phyloP scores from a whole-genome alignment of 345 rosid genomes.

The Turritis glabra region DNA sequence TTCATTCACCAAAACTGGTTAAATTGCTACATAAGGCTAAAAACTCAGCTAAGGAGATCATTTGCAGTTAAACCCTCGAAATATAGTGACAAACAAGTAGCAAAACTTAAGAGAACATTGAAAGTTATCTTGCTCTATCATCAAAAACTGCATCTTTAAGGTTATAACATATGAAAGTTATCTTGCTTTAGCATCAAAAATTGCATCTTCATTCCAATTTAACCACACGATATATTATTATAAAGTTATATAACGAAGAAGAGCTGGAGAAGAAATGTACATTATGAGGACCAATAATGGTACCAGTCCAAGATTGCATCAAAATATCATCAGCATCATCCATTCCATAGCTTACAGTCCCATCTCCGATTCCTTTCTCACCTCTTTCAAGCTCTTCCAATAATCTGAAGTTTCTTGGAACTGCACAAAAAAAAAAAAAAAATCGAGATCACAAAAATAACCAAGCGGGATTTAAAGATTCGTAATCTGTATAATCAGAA shows the following conservation, averaged over 20 bases:
- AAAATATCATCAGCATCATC: constrained; percentile 81
- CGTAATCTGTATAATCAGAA: background rate
- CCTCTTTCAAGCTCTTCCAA: constrained; percentile 89
- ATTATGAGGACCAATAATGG: constrained; percentile 75
- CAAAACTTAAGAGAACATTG: background rate
- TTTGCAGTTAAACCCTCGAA: background rate
- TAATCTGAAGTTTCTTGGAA: constrained; percentile 83
- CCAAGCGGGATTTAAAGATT: background rate
- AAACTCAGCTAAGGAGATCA: background rate
- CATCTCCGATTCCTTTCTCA: constrained; percentile 87
- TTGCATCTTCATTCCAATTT: background rate
- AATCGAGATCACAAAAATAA: too few relatives aligned
- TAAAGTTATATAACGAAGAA: background rate
- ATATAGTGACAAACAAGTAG: background rate
- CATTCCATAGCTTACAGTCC: constrained; percentile 90
- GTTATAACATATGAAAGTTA: background rate
- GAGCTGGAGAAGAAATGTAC: constrained; percentile 40
- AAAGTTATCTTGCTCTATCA: background rate
- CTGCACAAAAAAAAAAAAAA: constrained; percentile 31
- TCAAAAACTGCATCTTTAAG: background rate
- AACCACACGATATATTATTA: too few relatives aligned
- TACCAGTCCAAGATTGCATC: constrained; percentile 92
- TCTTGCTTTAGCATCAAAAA: background rate
- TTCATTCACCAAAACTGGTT: background rate
- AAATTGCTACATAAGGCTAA: background rate